Evolutionary conservation across 768 basidiomycete genomes (phyloP).

Genomic region (Clathrus columnatus): DNA sequence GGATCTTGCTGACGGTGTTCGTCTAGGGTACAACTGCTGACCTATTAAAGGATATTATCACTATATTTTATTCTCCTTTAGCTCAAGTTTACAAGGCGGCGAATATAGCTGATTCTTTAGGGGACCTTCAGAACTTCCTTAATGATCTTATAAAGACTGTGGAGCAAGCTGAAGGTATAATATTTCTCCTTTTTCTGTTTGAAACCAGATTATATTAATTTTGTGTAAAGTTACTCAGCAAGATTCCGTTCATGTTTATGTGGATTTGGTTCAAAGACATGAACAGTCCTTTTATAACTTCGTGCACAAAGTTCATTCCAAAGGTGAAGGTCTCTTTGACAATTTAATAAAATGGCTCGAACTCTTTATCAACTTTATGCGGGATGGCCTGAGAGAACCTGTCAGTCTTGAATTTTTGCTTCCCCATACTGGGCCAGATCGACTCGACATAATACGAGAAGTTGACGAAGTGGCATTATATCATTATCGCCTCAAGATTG

Average conservation of each 20-base stretch:
- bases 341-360: slow-evolving; percentile 96
- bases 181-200: neutral
- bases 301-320: slow-evolving; percentile 97
- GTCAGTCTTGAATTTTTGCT: slow-evolving; percentile 85
- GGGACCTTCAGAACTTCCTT: slow-evolving; percentile 88
- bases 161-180: slow-evolving; percentile 79
- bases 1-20: neutral
- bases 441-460: slow-evolving; percentile 70
- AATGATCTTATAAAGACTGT: slow-evolving; percentile 94
- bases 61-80: slow-evolving; percentile 94
- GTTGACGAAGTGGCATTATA: slow-evolving; percentile 85
- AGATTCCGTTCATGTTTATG: slow-evolving; percentile 90
- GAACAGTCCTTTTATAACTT: slow-evolving; percentile 95
- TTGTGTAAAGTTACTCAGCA: slow-evolving; percentile 58
- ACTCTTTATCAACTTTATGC: slow-evolving; percentile 81
- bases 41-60: slow-evolving; percentile 94
- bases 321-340: slow-evolving; percentile 90
- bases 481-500: slow-evolving; percentile 89
- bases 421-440: slow-evolving; percentile 72
- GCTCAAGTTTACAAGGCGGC: slow-evolving; percentile 97
- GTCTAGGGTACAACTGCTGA: slow-evolving; percentile 95
- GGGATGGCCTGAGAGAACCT: slow-evolving; percentile 70
- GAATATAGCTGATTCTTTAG: slow-evolving; percentile 88
- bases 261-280: slow-evolving; percentile 87
- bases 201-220: neutral